phyloP scores from a whole-genome alignment of 192 early-diverging fungal genomes.

The Rhizoclosmatium globosum region DNA sequence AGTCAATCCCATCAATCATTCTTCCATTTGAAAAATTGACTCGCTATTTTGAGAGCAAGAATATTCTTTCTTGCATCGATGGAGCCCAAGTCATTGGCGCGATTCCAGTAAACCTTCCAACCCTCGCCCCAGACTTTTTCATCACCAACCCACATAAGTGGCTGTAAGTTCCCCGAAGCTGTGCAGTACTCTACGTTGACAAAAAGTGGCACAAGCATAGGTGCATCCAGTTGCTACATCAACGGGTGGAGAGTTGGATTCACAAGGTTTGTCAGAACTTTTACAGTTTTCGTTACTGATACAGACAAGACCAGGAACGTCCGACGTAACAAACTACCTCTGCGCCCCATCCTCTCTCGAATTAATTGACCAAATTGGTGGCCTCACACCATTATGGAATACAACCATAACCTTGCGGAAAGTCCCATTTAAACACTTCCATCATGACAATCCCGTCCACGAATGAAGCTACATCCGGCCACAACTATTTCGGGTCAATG shows the following conservation, averaged over 20 bases:
- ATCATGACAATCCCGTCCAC: not conserved
- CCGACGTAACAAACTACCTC: conserved; percentile 40
- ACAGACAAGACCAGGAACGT: conserved; percentile 27
- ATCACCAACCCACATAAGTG: conserved; percentile 78
- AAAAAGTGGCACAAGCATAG: conserved; percentile 50
- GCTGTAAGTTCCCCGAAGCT: conserved; percentile 63
- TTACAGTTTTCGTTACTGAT: not conserved
- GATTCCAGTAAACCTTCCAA: conserved; percentile 55
- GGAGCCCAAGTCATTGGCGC: conserved; percentile 76
- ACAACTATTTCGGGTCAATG: conserved; percentile 60
- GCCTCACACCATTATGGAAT: conserved; percentile 65
- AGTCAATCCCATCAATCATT: conserved; percentile 57
- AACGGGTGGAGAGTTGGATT: conserved; percentile 20
- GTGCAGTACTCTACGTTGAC: conserved; percentile 64
- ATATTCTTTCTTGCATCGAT: conserved; percentile 62
- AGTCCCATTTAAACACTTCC: conserved; percentile 60
- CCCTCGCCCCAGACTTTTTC: conserved; percentile 48
- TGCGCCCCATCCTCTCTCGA: conserved; percentile 50
- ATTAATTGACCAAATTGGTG: conserved; percentile 64
- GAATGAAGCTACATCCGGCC: conserved; percentile 32
- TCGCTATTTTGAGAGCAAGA: conserved; percentile 51
- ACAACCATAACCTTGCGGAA: conserved; percentile 63
- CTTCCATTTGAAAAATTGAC: conserved; percentile 52
- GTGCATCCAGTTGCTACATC: conserved; percentile 20
- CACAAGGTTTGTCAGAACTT: not conserved